Conservation (phyloP, 2,329 filamentous ascomycete species). For the Phaeosphaeria sp. region DNA sequence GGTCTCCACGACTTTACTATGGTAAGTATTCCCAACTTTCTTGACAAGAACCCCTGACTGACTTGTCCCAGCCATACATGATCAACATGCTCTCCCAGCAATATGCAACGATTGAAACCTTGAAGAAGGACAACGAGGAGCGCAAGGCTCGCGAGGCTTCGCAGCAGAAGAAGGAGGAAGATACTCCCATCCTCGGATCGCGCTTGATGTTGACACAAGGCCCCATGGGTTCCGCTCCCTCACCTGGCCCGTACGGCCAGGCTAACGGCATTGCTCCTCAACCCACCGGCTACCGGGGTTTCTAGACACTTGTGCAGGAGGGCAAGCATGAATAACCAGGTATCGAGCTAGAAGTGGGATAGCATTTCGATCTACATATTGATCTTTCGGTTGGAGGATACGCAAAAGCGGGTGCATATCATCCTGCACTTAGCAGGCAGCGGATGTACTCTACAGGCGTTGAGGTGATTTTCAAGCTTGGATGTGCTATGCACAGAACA, state of each 20-base stretch:
- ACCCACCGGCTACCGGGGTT: slow-evolving; percentile 67
- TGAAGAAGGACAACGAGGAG: slow-evolving; percentile 97
- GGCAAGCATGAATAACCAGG: neutral
- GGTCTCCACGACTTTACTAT: slow-evolving; percentile 96
- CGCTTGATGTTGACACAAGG: slow-evolving; percentile 97
- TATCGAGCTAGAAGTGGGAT: slow-evolving; percentile 1
- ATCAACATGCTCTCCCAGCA: slow-evolving; percentile 97
- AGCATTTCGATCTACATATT: slow-evolving; percentile 32
- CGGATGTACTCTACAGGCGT: slow-evolving; percentile 41
- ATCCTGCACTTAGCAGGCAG: slow-evolving; percentile 20
- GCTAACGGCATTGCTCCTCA: slow-evolving; percentile 90
- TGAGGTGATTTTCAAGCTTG: slow-evolving; percentile 25
- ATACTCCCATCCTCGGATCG: slow-evolving; percentile 88
- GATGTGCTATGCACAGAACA: slow-evolving; percentile 20
- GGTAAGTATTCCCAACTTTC: slow-evolving; percentile 42
- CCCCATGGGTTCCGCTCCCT: slow-evolving; percentile 64
- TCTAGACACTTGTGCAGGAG: slow-evolving; percentile 27
- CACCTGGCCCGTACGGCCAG: slow-evolving; percentile 75
- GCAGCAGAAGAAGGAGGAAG: slow-evolving; percentile 90
- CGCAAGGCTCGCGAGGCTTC: slow-evolving; percentile 75
- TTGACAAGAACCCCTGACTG: neutral
- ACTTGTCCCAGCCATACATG: slow-evolving; percentile 75
- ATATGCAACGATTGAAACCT: slow-evolving; percentile 78
- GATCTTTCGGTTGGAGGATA: slow-evolving; percentile 24
- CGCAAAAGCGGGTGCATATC: slow-evolving; percentile 36